phyloP scores from a whole-genome alignment of 257 asterid species.

The Salvia splendens region DNA sequence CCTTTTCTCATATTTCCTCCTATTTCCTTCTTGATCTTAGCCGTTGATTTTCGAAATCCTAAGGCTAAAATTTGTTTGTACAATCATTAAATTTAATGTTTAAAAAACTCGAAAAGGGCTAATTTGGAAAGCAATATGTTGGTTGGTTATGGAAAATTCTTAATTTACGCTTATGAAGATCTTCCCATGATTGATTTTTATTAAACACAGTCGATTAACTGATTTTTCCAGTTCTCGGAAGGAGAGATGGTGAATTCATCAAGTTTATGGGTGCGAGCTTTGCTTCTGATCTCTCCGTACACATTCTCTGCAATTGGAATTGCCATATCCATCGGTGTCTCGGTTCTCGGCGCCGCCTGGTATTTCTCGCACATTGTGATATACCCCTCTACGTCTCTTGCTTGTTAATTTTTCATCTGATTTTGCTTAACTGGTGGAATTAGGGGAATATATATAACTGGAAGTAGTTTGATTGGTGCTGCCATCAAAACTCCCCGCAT shows the following conservation, averaged over 20 bases:
- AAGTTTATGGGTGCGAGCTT: conserved; percentile 85
- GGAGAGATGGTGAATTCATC: conserved; percentile 61
- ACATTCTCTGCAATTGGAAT: conserved; percentile 93
- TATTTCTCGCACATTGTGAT: conserved; percentile 27
- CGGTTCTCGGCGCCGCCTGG: conserved; percentile 99
- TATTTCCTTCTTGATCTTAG: no score
- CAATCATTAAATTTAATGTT: no score
- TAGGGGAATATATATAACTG: conserved; percentile 83
- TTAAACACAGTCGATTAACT: background rate
- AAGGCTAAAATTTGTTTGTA: no score
- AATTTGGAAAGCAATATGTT: no score
- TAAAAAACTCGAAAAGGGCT: no score
- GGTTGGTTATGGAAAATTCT: no score
- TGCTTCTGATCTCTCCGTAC: conserved; percentile 92
- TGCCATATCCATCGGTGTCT: conserved; percentile 90
- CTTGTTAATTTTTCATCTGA: conserved; percentile 19
- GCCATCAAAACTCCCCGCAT: conserved; percentile 83
- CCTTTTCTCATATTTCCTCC: no score
- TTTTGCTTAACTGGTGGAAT: conserved; percentile 3
- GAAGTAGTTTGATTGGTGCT: conserved; percentile 86
- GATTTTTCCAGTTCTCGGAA: conserved; percentile 33
- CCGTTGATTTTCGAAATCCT: no score
- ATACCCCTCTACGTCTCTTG: background rate
- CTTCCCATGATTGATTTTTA: background rate
- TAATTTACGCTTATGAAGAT: no score